A percentile compares a stretch with the other conserved stretches of the same genome.
Conservation (phyloP, 352 stramenopile genomes). For the Phytophthora rubi region DNA sequence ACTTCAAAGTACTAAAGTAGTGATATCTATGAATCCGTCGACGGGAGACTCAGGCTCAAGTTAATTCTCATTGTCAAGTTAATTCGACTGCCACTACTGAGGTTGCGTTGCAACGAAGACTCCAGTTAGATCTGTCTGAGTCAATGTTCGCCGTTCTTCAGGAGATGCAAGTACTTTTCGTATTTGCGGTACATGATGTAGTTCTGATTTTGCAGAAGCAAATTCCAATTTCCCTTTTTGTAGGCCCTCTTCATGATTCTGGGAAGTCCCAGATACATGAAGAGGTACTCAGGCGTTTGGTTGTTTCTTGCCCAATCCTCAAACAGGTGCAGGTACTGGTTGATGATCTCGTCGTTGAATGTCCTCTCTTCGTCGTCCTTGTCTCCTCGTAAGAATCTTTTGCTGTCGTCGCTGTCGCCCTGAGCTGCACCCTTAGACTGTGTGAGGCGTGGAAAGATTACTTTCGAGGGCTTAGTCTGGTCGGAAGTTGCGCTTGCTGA, state of each 20-base stretch:
- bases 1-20: no score
- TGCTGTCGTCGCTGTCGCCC: background rate
- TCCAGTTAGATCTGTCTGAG: background rate
- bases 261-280: background rate
- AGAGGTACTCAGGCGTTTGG: background rate
- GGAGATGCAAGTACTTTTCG: constrained; percentile 1
- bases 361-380: background rate
- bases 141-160: background rate
- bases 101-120: background rate
- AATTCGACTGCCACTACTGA: background rate
- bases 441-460: no score
- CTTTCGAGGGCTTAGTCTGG: background rate
- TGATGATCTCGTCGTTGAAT: constrained; percentile 1
- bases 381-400: background rate
- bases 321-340: background rate
- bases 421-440: background rate
- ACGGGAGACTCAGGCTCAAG: no score
- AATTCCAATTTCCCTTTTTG: background rate
- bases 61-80: no score
- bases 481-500: background rate
- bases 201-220: constrained; percentile 1
- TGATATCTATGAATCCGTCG: no score
- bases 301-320: constrained; percentile 5
- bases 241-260: background rate
- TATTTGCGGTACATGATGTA: constrained; percentile 10